These are phyloP conservation scores for Trichoderma sp. DNA, from an alignment of 2,329 filamentous ascomycete species.

Conservation along the genomic window DNA sequence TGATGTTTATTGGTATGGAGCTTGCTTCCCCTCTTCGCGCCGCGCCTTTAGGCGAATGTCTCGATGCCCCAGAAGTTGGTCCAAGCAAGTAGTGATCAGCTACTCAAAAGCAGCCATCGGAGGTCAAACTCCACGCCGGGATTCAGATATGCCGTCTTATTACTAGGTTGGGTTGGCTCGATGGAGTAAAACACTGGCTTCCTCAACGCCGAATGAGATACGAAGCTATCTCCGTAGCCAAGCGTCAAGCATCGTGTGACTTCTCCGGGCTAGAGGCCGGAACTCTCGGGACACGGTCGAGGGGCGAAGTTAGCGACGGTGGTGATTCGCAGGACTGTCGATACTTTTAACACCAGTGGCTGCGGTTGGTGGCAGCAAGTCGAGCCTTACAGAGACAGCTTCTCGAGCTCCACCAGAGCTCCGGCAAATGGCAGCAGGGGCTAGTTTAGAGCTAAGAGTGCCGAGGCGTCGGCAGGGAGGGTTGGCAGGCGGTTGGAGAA, in stretches of 20 bases:
- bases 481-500: background rate
- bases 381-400: background rate
- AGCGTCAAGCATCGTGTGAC: slow-evolving; percentile 8
- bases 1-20: slow-evolving; percentile 3
- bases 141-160: background rate
- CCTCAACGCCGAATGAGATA: background rate
- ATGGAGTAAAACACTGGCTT: background rate
- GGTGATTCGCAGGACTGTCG: background rate
- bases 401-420: slow-evolving; percentile 4
- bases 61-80: background rate
- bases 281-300: slow-evolving; percentile 20
- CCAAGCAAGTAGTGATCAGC: background rate
- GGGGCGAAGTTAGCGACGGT: slow-evolving; percentile 15
- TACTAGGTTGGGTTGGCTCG: background rate
- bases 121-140: background rate
- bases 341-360: background rate
- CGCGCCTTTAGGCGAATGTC: background rate
- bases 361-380: background rate
- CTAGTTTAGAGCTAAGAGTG: slow-evolving; percentile 3
- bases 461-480: background rate
- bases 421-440: slow-evolving; percentile 11
- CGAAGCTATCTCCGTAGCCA: background rate
- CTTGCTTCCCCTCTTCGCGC: background rate
- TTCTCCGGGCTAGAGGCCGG: slow-evolving; percentile 8
- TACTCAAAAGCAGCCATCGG: background rate